These are phyloP conservation scores for Cairneyella variabilis DNA, from an alignment of 495 filamentous ascomycete species.

Conservation along the genomic window DNA sequence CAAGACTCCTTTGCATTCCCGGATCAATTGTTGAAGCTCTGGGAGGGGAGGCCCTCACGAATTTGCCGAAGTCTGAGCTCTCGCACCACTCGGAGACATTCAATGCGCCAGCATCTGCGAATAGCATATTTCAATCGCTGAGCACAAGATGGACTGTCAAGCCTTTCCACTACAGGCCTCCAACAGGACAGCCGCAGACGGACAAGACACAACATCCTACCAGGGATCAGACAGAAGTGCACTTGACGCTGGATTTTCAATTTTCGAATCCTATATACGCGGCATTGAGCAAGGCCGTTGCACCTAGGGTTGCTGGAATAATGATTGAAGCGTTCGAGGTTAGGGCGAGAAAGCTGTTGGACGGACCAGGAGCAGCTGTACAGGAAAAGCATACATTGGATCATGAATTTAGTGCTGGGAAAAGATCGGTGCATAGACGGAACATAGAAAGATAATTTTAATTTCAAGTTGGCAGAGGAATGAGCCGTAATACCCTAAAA, in stretches of 20 bases:
- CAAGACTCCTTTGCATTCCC: slow-evolving; percentile 68
- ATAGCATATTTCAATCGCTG: slow-evolving; percentile 69
- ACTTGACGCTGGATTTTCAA: slow-evolving; percentile 69
- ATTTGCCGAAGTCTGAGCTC: slow-evolving; percentile 36
- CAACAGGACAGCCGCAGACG: slow-evolving; percentile 30
- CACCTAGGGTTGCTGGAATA: slow-evolving; percentile 74
- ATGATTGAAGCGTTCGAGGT: slow-evolving; percentile 95
- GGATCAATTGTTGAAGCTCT: slow-evolving; percentile 70
- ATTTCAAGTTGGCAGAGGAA: too few species aligned
- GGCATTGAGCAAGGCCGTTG: slow-evolving; percentile 70
- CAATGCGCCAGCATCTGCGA: slow-evolving; percentile 19
- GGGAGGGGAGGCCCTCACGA: slow-evolving; percentile 52
- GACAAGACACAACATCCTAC: slow-evolving; percentile 27
- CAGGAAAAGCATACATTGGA: not conserved
- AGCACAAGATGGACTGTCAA: slow-evolving; percentile 71
- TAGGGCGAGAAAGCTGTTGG: slow-evolving; percentile 59
- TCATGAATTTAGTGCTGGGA: not conserved
- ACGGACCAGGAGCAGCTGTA: slow-evolving; percentile 21
- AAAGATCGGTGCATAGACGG: slow-evolving; percentile 29
- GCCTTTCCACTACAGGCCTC: slow-evolving; percentile 29
- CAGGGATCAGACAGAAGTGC: slow-evolving; percentile 61
- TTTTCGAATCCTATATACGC: slow-evolving; percentile 84
- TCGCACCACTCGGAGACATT: slow-evolving; percentile 26
- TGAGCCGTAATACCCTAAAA: too few species aligned
- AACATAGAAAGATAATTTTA: too few species aligned